Conservation (phyloP, 352 stramenopile genomes). For the Globisporangium polare region DNA sequence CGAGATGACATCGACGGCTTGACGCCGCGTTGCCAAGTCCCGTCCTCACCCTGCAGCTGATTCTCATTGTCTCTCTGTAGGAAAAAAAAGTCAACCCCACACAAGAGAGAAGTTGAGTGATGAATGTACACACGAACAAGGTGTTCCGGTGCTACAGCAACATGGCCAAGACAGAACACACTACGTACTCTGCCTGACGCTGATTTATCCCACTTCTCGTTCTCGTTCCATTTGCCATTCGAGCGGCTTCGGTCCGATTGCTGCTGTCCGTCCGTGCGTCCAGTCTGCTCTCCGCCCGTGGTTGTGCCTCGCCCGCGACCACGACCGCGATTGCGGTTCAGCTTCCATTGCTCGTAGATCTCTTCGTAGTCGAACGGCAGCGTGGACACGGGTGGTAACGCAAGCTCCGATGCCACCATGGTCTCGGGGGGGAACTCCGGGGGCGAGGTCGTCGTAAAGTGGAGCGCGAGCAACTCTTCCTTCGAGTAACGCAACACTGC, state of each 20-base stretch:
- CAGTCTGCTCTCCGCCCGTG: slow-evolving; percentile 15
- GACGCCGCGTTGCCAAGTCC: slow-evolving; percentile 55
- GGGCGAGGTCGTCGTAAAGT: slow-evolving; percentile 47
- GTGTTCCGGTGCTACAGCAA: background rate
- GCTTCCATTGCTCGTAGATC: slow-evolving; percentile 84
- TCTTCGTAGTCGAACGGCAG: slow-evolving; percentile 86
- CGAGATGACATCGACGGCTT: slow-evolving; percentile 27
- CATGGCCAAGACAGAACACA: background rate
- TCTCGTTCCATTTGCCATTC: slow-evolving; percentile 50
- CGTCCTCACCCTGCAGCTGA: slow-evolving; percentile 30
- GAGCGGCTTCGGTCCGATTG: slow-evolving; percentile 41
- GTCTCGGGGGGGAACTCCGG: slow-evolving; percentile 61
- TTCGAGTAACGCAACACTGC: slow-evolving; percentile 76
- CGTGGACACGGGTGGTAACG: slow-evolving; percentile 61
- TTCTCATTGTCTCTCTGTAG: slow-evolving; percentile 25
- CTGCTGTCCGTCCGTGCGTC: slow-evolving; percentile 14
- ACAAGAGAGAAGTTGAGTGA: background rate
- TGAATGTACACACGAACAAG: background rate
- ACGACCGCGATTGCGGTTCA: slow-evolving; percentile 76
- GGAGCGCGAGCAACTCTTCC: slow-evolving; percentile 74
- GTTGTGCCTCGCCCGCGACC: slow-evolving; percentile 57
- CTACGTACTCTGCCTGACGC: slow-evolving; percentile 19
- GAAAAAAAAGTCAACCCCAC: background rate
- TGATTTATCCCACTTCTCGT: slow-evolving; percentile 38
- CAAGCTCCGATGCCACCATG: slow-evolving; percentile 57